phyloP scores from a whole-genome alignment of 331 rosid species.

The Rhamnella rubrinervis region DNA sequence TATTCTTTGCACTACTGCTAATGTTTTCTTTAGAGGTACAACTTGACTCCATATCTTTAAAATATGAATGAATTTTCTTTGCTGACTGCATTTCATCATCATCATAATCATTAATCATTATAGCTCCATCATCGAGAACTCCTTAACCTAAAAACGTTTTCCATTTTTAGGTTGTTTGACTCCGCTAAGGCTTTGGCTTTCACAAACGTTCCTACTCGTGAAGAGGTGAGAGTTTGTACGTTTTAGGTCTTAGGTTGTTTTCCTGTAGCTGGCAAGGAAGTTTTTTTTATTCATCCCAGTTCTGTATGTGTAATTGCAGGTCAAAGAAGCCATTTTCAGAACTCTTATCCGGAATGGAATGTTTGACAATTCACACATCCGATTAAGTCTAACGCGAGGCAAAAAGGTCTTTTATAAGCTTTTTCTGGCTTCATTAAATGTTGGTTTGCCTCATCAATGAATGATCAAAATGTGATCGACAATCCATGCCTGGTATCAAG shows the following conservation, averaged over 20 bases:
- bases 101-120: too few species aligned
- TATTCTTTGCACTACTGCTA: too few species aligned
- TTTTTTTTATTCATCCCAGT: conserved; percentile 19
- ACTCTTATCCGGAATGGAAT: conserved; percentile 78
- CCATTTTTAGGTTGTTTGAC: conserved; percentile 63
- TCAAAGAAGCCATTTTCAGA: conserved; percentile 75
- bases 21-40: too few species aligned
- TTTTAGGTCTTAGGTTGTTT: conserved; percentile 6
- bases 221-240: conserved; percentile 23
- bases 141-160: neutral
- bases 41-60: too few species aligned
- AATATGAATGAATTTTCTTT: too few species aligned
- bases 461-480: neutral
- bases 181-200: conserved; percentile 91
- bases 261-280: neutral
- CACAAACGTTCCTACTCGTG: conserved; percentile 61
- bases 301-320: conserved; percentile 41
- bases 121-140: too few species aligned
- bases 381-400: conserved; percentile 82
- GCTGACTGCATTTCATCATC: too few species aligned
- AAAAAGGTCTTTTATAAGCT: conserved; percentile 51
- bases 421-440: too few species aligned
- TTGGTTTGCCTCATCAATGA: conserved; percentile 1
- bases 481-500: neutral
- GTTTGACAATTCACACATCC: conserved; percentile 79